Percentiles rank a stretch among this genome's conserved stretches.
Conservation (phyloP, 2,329 filamentous ascomycete species). For the Fusarium falciforme region DNA sequence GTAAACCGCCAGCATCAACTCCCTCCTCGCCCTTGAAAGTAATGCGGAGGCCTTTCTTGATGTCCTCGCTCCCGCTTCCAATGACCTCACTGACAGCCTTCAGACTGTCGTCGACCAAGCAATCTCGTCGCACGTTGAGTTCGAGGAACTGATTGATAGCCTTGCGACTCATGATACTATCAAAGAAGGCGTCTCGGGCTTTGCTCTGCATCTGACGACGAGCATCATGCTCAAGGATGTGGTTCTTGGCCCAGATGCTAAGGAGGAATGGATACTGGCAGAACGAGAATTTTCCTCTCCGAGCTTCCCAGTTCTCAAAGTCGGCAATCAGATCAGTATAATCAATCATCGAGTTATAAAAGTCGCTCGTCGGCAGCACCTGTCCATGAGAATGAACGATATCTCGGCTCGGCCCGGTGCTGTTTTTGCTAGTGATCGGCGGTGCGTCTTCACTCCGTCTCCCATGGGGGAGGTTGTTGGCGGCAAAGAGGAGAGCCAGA, state of each 20-base stretch:
- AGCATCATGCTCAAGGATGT: constrained; percentile 89
- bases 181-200: constrained; percentile 90
- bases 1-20: constrained; percentile 87
- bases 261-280: constrained; percentile 94
- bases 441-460: constrained; percentile 48
- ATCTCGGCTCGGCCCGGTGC: constrained; percentile 36
- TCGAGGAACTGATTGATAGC: constrained; percentile 82
- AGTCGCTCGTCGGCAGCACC: constrained; percentile 82
- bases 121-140: constrained; percentile 83
- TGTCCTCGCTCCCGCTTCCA: constrained; percentile 82
- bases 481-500: constrained; percentile 83
- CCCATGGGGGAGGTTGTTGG: constrained; percentile 71
- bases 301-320: constrained; percentile 88
- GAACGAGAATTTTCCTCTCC: constrained; percentile 81
- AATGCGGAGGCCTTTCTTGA: constrained; percentile 90
- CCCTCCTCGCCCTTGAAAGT: constrained; percentile 91
- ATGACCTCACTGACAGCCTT: constrained; percentile 87
- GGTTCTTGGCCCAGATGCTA: constrained; percentile 92
- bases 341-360: constrained; percentile 89
- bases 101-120: constrained; percentile 88
- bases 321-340: constrained; percentile 87
- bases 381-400: constrained; percentile 63
- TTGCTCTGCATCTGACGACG: constrained; percentile 89
- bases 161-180: constrained; percentile 82
- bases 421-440: constrained; percentile 39